Evolutionary conservation across 1,284 basidiomycete species (phyloP).

Genomic region (Xerocomus amazonicus): DNA sequence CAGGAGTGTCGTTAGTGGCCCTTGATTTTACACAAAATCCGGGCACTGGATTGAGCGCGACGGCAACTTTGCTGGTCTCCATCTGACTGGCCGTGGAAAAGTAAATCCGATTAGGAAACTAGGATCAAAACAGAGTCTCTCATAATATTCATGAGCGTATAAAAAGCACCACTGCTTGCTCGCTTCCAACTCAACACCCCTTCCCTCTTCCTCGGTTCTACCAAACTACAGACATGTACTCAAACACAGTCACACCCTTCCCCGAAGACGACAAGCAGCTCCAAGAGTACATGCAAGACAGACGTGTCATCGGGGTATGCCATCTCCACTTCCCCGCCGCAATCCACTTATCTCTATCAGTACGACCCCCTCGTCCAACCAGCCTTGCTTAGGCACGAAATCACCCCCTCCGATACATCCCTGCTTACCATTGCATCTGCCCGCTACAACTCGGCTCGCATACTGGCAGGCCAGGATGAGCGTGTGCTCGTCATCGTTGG

Average conservation of each 20-base stretch:
- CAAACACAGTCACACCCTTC: slow-evolving; percentile 52
- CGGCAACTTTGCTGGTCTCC: slow-evolving; percentile 21
- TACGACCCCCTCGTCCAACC: slow-evolving; percentile 94
- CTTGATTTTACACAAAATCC: slow-evolving; percentile 34
- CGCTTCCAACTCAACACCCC: slow-evolving; percentile 7
- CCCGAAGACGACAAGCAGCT: slow-evolving; percentile 61
- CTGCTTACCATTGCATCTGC: slow-evolving; percentile 73
- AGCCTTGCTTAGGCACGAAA: slow-evolving; percentile 82
- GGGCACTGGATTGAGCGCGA: slow-evolving; percentile 28
- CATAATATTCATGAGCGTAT: slow-evolving; percentile 8
- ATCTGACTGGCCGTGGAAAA: slow-evolving; percentile 15
- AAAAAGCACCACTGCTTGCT: slow-evolving; percentile 15
- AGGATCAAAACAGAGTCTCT: slow-evolving; percentile 1
- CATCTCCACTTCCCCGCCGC: neutral
- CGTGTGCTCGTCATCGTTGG: slow-evolving; percentile 89
- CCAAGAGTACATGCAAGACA: slow-evolving; percentile 70
- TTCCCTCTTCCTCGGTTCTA: neutral
- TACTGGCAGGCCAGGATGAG: slow-evolving; percentile 82
- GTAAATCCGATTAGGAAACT: slow-evolving; percentile 8
- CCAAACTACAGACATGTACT: slow-evolving; percentile 11
- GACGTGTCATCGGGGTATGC: slow-evolving; percentile 71
- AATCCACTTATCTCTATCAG: slow-evolving; percentile 36
- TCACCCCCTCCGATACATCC: slow-evolving; percentile 57
- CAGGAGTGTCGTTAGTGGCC: slow-evolving; percentile 12
- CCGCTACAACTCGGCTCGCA: slow-evolving; percentile 73